Base-by-base conservation (phyloP, 306 rosid genomes). In the Ochetophila trinervis region DNA sequence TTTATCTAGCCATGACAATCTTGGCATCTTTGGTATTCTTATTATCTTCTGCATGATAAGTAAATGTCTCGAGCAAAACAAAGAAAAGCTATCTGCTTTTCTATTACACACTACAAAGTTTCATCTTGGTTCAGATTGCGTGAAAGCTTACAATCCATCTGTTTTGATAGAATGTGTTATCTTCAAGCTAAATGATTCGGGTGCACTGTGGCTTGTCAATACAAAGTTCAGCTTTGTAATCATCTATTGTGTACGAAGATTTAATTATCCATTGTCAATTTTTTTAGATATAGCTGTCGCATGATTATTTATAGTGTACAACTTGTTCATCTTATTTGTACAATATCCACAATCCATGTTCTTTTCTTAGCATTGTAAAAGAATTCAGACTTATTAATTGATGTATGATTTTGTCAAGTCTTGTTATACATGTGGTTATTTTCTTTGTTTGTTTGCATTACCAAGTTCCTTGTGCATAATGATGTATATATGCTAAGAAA, bases 21-120 rank as follows among this genome's bases (percentile, higher is more conserved):
- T 42, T 87, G 56, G 83, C 78, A 70, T 81, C 86, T 52, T 75
- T 89, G 52, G 60, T 69, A 53, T 66, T 86, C 57, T 76, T 87
- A 60, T 67, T 78, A 72, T 71, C 61, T 54, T 71, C 61, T 58
- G 79, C 83, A 7, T 79, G 74, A 78, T 70, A 58, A 75, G 60
- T 42, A 37, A 22, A 45, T 20, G 59, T 30, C 20, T 3, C 8
- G 56, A 53, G 52, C 17, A 60, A 70, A 13, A 40, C 42, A 52
- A 52, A 36, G 36, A 67, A 77, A 64, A 24, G 45, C 64, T 27
- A 17, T 53, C 42, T 24, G 61, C 68, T 61, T 65, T 59, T n/a
- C 62, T 12, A 14, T 19, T 23, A 66, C 62, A 65, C 20, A 54
- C 59, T 30, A 50, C 78, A 57, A 27, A 49, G 66, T 63, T 63